phyloP scores from a whole-genome alignment of 805 yeast genomes.

The Hanseniaspora thailandica region DNA sequence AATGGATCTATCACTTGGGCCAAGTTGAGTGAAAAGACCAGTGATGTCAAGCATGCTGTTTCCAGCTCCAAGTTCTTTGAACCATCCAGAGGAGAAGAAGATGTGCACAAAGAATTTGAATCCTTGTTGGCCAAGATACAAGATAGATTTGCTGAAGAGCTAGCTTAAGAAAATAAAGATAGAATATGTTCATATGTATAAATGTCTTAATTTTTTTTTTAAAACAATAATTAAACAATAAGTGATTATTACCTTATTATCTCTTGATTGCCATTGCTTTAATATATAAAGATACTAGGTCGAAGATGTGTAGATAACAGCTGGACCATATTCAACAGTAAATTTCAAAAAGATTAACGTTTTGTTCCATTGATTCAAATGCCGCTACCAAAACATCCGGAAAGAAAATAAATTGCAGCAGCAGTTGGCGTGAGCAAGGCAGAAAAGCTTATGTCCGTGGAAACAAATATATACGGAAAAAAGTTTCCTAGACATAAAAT shows the following conservation, averaged over 20 bases:
- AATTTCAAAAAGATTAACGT: too few relatives aligned
- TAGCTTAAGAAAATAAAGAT: conserved; percentile 44
- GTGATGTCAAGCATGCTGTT: conserved; percentile 85
- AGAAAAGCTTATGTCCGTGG: too few relatives aligned
- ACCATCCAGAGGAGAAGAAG: conserved; percentile 83
- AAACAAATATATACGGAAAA: too few relatives aligned
- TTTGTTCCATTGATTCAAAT: neutral
- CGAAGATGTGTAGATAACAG: too few relatives aligned
- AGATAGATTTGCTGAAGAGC: conserved; percentile 90
- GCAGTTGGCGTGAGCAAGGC: too few relatives aligned
- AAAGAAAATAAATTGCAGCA: too few relatives aligned
- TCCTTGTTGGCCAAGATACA: conserved; percentile 61
- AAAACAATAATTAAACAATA: too few relatives aligned
- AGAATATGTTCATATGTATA: neutral
- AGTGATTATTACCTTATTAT: too few relatives aligned
- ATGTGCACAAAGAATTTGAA: conserved; percentile 63
- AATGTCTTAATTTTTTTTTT: neutral
- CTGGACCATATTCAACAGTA: too few relatives aligned
- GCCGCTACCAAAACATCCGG: neutral
- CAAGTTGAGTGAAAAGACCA: conserved; percentile 75
- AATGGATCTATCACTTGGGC: conserved; percentile 63
- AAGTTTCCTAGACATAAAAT: neutral
- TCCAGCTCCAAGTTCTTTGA: conserved; percentile 92
- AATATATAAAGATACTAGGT: too few relatives aligned
- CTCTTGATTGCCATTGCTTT: too few relatives aligned